Conservation (phyloP, 2,329 filamentous ascomycete genomes). For the Diaporthe ilicicola region DNA sequence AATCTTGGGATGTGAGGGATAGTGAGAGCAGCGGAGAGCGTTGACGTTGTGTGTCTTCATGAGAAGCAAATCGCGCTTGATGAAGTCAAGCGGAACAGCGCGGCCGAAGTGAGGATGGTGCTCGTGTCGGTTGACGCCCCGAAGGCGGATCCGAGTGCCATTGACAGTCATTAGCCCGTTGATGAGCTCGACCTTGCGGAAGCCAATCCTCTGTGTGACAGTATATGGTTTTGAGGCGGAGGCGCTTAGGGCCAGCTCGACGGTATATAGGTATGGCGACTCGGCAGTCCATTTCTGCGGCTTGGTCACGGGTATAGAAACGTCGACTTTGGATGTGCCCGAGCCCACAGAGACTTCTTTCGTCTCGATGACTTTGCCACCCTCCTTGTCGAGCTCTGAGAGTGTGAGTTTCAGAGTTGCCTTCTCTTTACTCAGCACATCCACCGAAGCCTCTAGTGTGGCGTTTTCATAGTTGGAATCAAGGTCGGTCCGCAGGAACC, state of each 20-base stretch:
- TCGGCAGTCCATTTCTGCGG: constrained; percentile 76
- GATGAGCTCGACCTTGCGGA: constrained; percentile 70
- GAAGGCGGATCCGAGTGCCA: constrained; percentile 66
- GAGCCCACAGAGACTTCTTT: constrained; percentile 39
- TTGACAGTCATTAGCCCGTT: constrained; percentile 70
- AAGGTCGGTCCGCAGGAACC: constrained; percentile 63
- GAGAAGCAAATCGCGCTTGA: constrained; percentile 67
- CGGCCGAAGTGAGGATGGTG: constrained; percentile 72
- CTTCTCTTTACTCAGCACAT: constrained; percentile 46
- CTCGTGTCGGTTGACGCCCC: constrained; percentile 75
- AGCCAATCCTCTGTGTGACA: constrained; percentile 65
- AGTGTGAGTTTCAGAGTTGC: constrained; percentile 53
- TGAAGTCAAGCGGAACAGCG: constrained; percentile 68
- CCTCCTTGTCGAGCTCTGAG: constrained; percentile 47
- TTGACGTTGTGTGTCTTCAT: constrained; percentile 80
- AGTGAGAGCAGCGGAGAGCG: constrained; percentile 73
- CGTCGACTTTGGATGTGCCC: constrained; percentile 47
- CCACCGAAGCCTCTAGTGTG: constrained; percentile 57
- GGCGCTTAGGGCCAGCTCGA: constrained; percentile 53
- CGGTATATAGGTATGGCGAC: constrained; percentile 67
- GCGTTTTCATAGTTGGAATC: constrained; percentile 60
- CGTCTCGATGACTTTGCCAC: constrained; percentile 43
- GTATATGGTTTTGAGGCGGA: constrained; percentile 43
- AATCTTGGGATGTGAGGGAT: constrained; percentile 69
- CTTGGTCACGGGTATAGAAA: constrained; percentile 55